Percentiles rank a stretch among this genome's conserved stretches.
Evolutionary conservation across 1,284 basidiomycete genomes (phyloP).

Genomic region (Apiotrichum laibachii): DNA sequence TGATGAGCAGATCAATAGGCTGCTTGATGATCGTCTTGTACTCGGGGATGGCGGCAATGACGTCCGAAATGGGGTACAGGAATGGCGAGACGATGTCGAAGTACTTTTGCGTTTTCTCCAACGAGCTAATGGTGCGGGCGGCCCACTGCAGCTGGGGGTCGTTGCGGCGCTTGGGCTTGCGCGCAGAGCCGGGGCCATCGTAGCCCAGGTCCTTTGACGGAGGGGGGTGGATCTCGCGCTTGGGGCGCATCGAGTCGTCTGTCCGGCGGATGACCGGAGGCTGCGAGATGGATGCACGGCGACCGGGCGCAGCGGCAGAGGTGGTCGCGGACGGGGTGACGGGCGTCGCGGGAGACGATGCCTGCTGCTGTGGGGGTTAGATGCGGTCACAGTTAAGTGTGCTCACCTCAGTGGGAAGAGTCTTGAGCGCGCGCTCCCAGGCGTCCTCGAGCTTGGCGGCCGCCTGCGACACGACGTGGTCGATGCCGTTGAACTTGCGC

Average conservation of each 20-base stretch:
- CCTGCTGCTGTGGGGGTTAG: conserved; percentile 7
- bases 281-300: conserved; percentile 44
- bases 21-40: conserved; percentile 87
- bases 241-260: conserved; percentile 70
- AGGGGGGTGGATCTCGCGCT: conserved; percentile 94
- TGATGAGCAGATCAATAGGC: conserved; percentile 91
- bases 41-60: conserved; percentile 63
- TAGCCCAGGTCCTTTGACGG: conserved; percentile 88
- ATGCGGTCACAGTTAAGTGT: not conserved
- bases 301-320: conserved; percentile 18
- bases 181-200: conserved; percentile 56
- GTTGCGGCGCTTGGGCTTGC: conserved; percentile 59
- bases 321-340: conserved; percentile 19
- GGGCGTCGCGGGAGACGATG: conserved; percentile 27
- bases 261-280: conserved; percentile 48
- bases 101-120: conserved; percentile 73
- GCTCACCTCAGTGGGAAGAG: conserved; percentile 63
- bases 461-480: conserved; percentile 74
- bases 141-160: conserved; percentile 79
- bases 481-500: conserved; percentile 85
- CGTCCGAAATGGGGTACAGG: conserved; percentile 86
- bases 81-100: conserved; percentile 75
- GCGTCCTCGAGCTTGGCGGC: conserved; percentile 77
- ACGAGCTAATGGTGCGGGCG: conserved; percentile 68
- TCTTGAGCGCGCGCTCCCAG: conserved; percentile 85